Base-by-base conservation (phyloP, 192 early-diverging fungal species). In the Glomus cerebriforme region DNA sequence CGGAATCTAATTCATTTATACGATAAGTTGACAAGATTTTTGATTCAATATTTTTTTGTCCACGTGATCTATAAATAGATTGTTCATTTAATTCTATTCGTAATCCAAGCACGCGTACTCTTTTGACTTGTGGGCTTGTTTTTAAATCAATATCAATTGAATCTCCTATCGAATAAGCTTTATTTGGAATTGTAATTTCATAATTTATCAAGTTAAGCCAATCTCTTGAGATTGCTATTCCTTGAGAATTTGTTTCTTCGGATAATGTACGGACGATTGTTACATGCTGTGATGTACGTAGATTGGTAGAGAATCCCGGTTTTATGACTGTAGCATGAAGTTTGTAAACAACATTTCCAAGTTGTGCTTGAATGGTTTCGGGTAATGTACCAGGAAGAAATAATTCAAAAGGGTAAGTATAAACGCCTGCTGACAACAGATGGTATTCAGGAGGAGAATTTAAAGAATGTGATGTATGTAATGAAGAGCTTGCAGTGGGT, bases 111-210 rank as follows among this genome's bases (percentile, higher is more conserved):
- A 76, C 1, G 2, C n/a, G 27, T 31, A 76, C 22, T 64, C 83
- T 83, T 70, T 88, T 86, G 35, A 43, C 31, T 27, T 82, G 82
- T 37, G 90, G 89, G 24, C 81, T 83, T 1, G 91, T 72, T 59
- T 83, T 80, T 24, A 91, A 79, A 12, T 81, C 78, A 2, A 88
- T 78, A 12, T 84, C 83, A 29, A 91, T 88, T 0, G 34, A 9
- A 6, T 80, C 60, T 45, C 89, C 87, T 54, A 89, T 84, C 26
- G 83, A 81, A 54, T 85, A 88, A 19, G 86, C 83, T 81, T 88
- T 79, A 1, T 87, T 87, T 1, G 90, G 90, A 37, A 89, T 83
- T 17, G 82, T 82, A 10, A 92, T 86, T 27, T 87, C 83, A 69
- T 90, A 90, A 4, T 88, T 83, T 12, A 76, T 43, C 26, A 64